Conservation (phyloP, 495 filamentous ascomycete species). For the Amniculicola lignicola region DNA sequence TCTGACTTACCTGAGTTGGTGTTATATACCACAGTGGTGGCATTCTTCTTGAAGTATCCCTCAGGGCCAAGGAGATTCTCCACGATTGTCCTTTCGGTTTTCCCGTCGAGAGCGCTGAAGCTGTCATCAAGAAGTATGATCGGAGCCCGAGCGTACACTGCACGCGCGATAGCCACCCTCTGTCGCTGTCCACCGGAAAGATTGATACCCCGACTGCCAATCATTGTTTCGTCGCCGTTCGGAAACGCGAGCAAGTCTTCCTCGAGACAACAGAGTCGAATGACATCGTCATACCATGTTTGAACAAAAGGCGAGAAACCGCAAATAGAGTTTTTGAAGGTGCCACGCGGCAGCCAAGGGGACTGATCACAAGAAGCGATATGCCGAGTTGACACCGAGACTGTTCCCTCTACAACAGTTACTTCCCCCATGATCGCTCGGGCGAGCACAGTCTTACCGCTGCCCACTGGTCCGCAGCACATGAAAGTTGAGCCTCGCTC, state of each 20-base stretch:
- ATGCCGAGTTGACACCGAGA: slow-evolving; percentile 41
- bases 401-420: slow-evolving; percentile 41
- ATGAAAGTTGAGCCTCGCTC: slow-evolving; percentile 43
- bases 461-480: slow-evolving; percentile 49
- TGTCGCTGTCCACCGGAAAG: slow-evolving; percentile 68
- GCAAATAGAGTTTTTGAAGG: slow-evolving; percentile 57
- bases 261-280: slow-evolving; percentile 62
- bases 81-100: slow-evolving; percentile 61
- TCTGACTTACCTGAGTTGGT: too few species aligned
- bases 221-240: slow-evolving; percentile 55
- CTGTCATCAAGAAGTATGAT: slow-evolving; percentile 58
- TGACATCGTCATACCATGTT: slow-evolving; percentile 58
- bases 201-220: slow-evolving; percentile 63
- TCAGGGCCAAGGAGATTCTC: slow-evolving; percentile 48
- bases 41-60: too few species aligned
- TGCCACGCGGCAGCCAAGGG: slow-evolving; percentile 56
- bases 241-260: slow-evolving; percentile 46
- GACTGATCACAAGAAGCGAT: slow-evolving; percentile 54
- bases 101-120: slow-evolving; percentile 58
- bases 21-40: too few species aligned
- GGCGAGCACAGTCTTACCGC: slow-evolving; percentile 52
- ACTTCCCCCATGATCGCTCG: slow-evolving; percentile 53
- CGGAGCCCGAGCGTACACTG: slow-evolving; percentile 55
- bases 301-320: slow-evolving; percentile 53
- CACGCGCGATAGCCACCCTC: slow-evolving; percentile 60